phyloP scores from a whole-genome alignment of 805 yeast genomes.

The Teunomyces aglyptinius region DNA sequence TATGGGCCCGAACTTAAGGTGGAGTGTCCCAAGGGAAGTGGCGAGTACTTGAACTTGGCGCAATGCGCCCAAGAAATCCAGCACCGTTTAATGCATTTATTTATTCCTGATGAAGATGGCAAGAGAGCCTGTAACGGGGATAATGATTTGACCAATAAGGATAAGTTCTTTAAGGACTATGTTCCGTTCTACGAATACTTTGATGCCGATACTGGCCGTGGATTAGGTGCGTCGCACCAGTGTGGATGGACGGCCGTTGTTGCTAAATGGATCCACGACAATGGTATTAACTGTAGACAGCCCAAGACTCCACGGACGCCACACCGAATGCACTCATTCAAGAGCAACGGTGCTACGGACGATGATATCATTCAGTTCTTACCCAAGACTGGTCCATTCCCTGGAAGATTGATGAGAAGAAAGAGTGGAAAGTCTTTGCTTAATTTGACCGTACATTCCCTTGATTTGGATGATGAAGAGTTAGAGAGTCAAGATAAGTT shows the following conservation, averaged over 20 bases:
- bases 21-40: constrained; percentile 86
- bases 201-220: constrained; percentile 93
- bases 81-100: constrained; percentile 77
- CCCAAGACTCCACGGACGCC: constrained; percentile 45
- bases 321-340: constrained; percentile 24
- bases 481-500: constrained; percentile 17
- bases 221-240: constrained; percentile 90
- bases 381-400: constrained; percentile 48
- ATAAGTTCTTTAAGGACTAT: constrained; percentile 70
- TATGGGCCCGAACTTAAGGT: constrained; percentile 84
- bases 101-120: constrained; percentile 63
- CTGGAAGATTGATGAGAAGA: constrained; percentile 58
- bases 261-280: constrained; percentile 88
- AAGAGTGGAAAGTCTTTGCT: constrained; percentile 72
- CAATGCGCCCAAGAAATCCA: constrained; percentile 89
- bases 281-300: constrained; percentile 66
- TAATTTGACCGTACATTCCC: constrained; percentile 62
- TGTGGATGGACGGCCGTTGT: constrained; percentile 96
- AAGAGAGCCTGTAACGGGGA: constrained; percentile 80
- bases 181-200: constrained; percentile 84
- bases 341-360: constrained; percentile 12
- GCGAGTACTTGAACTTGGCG: constrained; percentile 71
- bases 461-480: constrained; percentile 69
- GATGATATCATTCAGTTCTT: constrained; percentile 37
- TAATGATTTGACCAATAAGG: constrained; percentile 49